Evolutionary conservation across 768 basidiomycete genomes (phyloP).

Genomic region (Pleurotus pulmonarius): DNA sequence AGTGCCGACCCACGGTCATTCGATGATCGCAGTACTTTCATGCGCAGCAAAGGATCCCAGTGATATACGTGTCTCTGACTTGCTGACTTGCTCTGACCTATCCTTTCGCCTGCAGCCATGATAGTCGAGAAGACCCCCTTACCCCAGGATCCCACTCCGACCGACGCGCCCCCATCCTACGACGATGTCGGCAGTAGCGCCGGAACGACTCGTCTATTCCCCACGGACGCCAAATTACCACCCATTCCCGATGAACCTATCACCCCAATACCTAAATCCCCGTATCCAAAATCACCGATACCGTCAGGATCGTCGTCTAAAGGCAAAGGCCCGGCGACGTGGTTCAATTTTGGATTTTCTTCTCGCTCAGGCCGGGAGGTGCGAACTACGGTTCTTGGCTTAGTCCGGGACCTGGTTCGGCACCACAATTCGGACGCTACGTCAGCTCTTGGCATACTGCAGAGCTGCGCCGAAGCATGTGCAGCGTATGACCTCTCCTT

Average conservation of each 20-base stretch:
- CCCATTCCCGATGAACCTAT: background rate
- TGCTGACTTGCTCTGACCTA: conserved; percentile 1
- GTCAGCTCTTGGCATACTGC: conserved; percentile 42
- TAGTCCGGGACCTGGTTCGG: conserved; percentile 55
- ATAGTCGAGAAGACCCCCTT: conserved; percentile 27
- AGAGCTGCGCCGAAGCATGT: conserved; percentile 64
- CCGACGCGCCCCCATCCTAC: conserved; percentile 38
- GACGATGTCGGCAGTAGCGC: conserved; percentile 17
- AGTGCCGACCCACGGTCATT: too few species aligned
- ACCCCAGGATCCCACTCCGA: conserved; percentile 34
- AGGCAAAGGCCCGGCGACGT: conserved; percentile 16
- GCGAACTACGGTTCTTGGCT: conserved; percentile 44
- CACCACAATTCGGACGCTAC: conserved; percentile 25
- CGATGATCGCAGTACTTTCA: too few species aligned
- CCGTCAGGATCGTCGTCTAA: background rate
- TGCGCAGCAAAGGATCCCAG: too few species aligned
- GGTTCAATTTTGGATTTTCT: conserved; percentile 30
- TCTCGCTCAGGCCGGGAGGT: conserved; percentile 44
- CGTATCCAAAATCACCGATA: background rate
- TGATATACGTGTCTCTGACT: background rate
- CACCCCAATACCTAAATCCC: background rate
- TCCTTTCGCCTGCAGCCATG: conserved; percentile 14
- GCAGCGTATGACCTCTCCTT: conserved; percentile 43
- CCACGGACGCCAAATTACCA: background rate
- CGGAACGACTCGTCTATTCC: background rate